A percentile compares a stretch with the other conserved stretches of the same genome.
Conservation (phyloP, 441 rosid genomes). For the Populus tomentosa region DNA sequence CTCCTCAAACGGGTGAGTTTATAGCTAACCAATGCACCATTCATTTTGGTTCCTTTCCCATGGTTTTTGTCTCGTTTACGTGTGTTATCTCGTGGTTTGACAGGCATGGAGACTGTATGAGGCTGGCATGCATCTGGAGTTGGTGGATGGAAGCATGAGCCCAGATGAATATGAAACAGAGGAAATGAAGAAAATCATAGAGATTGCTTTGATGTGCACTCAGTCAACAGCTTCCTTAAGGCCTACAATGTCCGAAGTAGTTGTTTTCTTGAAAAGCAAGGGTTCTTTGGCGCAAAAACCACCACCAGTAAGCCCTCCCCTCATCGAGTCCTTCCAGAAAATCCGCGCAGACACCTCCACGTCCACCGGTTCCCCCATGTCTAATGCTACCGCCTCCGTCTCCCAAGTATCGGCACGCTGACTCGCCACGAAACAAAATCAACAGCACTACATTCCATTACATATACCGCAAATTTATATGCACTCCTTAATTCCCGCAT, state of each 20-base stretch:
- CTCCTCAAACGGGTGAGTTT: slow-evolving; percentile 32
- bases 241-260: slow-evolving; percentile 48
- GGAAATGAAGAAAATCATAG: slow-evolving; percentile 28
- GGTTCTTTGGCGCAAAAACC: background rate
- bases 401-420: slow-evolving; percentile 28
- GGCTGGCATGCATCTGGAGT: slow-evolving; percentile 25
- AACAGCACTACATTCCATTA: too few species aligned
- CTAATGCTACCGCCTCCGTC: slow-evolving; percentile 35
- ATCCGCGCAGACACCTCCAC: slow-evolving; percentile 16
- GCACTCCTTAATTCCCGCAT: too few species aligned
- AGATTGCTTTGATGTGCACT: slow-evolving; percentile 47
- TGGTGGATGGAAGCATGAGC: slow-evolving; percentile 32
- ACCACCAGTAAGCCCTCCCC: slow-evolving; percentile 23
- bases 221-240: slow-evolving; percentile 29
- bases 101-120: slow-evolving; percentile 42
- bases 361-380: slow-evolving; percentile 17
- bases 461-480: too few species aligned
- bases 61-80: background rate
- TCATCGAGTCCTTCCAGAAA: slow-evolving; percentile 18
- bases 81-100: background rate
- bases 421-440: too few species aligned
- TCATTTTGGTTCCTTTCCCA: background rate
- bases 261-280: slow-evolving; percentile 33
- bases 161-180: slow-evolving; percentile 31
- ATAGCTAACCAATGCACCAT: background rate